phyloP scores from a whole-genome alignment of 2,329 filamentous ascomycete genomes.

The Epichloe typhina region DNA sequence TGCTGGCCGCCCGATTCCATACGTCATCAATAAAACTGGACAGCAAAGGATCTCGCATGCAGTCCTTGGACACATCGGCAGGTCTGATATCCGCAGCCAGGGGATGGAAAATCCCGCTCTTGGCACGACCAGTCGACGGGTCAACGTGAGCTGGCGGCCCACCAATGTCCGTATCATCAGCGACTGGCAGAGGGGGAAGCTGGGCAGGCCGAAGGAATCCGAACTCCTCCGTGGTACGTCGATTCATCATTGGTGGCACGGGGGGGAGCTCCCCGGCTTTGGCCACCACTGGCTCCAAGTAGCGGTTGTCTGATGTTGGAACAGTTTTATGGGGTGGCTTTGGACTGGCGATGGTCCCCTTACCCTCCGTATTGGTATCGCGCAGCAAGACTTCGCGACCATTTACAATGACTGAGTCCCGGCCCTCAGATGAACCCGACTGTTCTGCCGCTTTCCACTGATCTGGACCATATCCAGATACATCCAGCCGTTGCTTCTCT shows the following conservation, averaged over 20 bases:
- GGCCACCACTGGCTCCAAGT: slow-evolving; percentile 18
- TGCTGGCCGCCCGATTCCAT: slow-evolving; percentile 77
- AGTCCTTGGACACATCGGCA: slow-evolving; percentile 71
- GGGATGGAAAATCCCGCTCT: slow-evolving; percentile 32
- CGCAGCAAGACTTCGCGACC: slow-evolving; percentile 60
- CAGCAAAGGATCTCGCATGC: slow-evolving; percentile 83
- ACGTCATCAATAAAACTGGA: slow-evolving; percentile 73
- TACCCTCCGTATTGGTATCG: slow-evolving; percentile 49
- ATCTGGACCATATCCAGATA: slow-evolving; percentile 66
- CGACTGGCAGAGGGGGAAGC: slow-evolving; percentile 55
- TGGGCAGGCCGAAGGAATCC: slow-evolving; percentile 57
- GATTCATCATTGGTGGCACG: slow-evolving; percentile 36
- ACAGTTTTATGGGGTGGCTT: slow-evolving; percentile 20
- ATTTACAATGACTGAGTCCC: slow-evolving; percentile 57
- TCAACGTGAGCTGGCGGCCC: slow-evolving; percentile 52
- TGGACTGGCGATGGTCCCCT: slow-evolving; percentile 37
- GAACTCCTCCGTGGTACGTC: slow-evolving; percentile 51
- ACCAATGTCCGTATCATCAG: slow-evolving; percentile 73
- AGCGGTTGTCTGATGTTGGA: slow-evolving; percentile 16
- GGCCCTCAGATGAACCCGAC: slow-evolving; percentile 46
- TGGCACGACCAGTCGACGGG: slow-evolving; percentile 33
- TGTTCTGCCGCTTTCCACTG: slow-evolving; percentile 55
- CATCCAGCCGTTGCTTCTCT: slow-evolving; percentile 54
- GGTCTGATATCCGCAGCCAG: slow-evolving; percentile 55
- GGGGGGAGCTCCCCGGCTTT: slow-evolving; percentile 45